phyloP scores from a whole-genome alignment of 108 stramenopile genomes.

The Skeletonema tropicum region DNA sequence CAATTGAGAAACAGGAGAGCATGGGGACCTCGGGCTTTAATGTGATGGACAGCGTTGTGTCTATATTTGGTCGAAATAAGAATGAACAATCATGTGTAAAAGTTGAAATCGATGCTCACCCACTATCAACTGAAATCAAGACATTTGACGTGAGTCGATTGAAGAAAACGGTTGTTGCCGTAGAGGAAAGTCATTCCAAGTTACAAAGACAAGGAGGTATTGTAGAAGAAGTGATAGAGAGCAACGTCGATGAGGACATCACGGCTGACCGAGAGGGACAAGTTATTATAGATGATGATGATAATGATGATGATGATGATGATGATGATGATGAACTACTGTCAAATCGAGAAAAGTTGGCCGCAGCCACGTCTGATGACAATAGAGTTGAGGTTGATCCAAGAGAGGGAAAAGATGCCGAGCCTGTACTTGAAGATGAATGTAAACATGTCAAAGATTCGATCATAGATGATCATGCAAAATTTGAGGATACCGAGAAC shows the following conservation, averaged over 20 bases:
- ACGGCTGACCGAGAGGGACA: neutral
- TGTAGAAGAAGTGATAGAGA: neutral
- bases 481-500: neutral
- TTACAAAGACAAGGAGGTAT: neutral
- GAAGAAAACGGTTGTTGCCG: neutral
- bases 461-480: neutral
- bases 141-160: slow-evolving; percentile 13
- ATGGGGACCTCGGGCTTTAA: neutral
- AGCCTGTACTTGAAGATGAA: neutral
- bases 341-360: too few species aligned
- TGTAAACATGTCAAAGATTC: neutral
- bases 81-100: neutral
- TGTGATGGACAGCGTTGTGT: slow-evolving; percentile 3
- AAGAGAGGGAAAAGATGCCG: neutral
- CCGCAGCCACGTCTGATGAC: neutral
- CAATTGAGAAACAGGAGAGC: neutral
- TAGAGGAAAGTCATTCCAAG: neutral
- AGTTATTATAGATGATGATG: neutral
- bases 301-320: neutral
- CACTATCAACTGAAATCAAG: slow-evolving; percentile 7
- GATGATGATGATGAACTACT: too few species aligned
- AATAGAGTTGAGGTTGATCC: neutral
- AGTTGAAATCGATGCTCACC: slow-evolving; percentile 15
- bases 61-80: slow-evolving; percentile 8
- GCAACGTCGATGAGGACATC: neutral